phyloP scores from a whole-genome alignment of 2,329 filamentous ascomycete species.

The Scedosporium aurantiacum region DNA sequence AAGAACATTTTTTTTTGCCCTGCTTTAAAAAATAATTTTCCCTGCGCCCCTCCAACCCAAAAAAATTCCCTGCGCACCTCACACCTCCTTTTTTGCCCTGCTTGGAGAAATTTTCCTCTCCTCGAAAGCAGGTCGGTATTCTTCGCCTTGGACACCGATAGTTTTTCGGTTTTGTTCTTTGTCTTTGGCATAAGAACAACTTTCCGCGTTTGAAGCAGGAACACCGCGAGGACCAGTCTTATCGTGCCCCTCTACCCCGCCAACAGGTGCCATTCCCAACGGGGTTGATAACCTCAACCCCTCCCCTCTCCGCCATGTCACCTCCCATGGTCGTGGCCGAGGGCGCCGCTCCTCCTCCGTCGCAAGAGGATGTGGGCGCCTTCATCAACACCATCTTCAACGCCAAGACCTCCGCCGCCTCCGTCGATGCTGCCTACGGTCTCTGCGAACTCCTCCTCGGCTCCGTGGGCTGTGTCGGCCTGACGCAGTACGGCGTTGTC shows the following conservation, averaged over 20 bases:
- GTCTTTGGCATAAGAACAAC: neutral
- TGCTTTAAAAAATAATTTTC: neutral
- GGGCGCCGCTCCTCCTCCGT: constrained; percentile 44
- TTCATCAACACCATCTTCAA: constrained; percentile 59
- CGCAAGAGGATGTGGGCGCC: constrained; percentile 53
- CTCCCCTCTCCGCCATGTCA: constrained; percentile 34
- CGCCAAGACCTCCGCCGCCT: constrained; percentile 55
- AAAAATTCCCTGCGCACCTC: neutral
- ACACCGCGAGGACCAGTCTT: neutral
- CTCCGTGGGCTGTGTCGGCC: constrained; percentile 41
- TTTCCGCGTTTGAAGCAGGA: neutral
- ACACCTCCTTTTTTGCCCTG: neutral
- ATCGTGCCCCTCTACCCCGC: no score
- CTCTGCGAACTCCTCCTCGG: constrained; percentile 49
- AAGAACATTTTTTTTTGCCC: neutral
- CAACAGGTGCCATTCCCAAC: no score
- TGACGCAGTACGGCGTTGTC: constrained; percentile 42
- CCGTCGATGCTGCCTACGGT: constrained; percentile 52
- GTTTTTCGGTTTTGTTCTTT: neutral
- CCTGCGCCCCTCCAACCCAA: neutral
- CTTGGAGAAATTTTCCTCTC: neutral
- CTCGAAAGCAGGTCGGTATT: neutral
- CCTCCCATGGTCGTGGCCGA: constrained; percentile 38
- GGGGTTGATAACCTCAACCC: neutral
- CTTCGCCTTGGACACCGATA: neutral